phyloP scores from a whole-genome alignment of 1,284 basidiomycete genomes.

The Hymenochaete sp. region DNA sequence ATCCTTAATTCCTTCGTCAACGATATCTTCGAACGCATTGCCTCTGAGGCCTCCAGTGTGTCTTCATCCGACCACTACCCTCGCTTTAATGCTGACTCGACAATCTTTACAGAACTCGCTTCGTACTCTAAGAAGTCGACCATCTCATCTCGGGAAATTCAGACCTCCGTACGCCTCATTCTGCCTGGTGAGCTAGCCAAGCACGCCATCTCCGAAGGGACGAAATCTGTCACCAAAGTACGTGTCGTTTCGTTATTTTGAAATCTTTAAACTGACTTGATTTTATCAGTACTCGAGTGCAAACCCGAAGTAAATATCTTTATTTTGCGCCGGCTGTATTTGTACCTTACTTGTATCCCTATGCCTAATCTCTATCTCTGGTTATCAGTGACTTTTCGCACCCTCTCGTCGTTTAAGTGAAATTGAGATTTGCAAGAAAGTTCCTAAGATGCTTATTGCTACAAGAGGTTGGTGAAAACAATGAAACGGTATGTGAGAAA shows the following conservation, averaged over 20 bases:
- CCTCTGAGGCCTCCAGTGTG: conserved; percentile 78
- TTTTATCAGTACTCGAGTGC: conserved; percentile 15
- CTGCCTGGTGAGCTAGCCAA: conserved; percentile 82
- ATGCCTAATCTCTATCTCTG: too few relatives aligned
- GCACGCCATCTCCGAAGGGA: conserved; percentile 74
- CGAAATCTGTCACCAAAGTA: conserved; percentile 43
- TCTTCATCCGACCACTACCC: conserved; percentile 21
- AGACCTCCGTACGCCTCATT: conserved; percentile 86
- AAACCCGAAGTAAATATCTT: conserved; percentile 16
- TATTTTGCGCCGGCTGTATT: conserved; percentile 15
- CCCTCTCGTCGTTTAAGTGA: too few relatives aligned
- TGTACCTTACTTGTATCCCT: conserved; percentile 15
- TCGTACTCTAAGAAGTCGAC: conserved; percentile 92
- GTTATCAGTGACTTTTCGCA: too few relatives aligned
- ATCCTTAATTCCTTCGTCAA: conserved; percentile 91
- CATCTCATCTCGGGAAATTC: conserved; percentile 90
- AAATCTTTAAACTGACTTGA: neutral
- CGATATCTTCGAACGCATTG: conserved; percentile 91
- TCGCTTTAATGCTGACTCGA: conserved; percentile 14
- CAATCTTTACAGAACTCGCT: conserved; percentile 58
- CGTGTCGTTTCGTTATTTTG: neutral
- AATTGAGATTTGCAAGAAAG: too few relatives aligned
- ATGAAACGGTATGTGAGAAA: too few relatives aligned
- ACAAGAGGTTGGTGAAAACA: too few relatives aligned
- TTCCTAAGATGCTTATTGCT: too few relatives aligned